These are phyloP conservation scores for Tetramitus jugosus DNA, from an alignment of 208 protist species.

Conservation along the genomic window DNA sequence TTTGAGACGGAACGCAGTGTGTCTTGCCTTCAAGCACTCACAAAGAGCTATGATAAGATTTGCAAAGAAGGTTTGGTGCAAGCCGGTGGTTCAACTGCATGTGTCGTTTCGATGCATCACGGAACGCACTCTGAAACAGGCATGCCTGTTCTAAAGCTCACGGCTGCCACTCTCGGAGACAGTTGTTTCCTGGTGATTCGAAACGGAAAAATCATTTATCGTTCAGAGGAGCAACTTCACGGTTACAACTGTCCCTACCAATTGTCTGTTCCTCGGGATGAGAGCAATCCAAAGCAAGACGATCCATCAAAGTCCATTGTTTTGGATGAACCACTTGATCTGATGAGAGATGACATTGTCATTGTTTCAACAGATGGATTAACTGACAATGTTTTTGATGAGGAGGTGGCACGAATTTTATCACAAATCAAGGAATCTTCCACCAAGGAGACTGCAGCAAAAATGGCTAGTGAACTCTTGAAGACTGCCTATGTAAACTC, in stretches of 20 bases:
- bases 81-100: not conserved
- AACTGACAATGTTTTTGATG: constrained; percentile 75
- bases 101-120: not conserved
- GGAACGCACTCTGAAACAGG: not conserved
- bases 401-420: no score
- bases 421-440: no score
- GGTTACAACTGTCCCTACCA: constrained; percentile 81
- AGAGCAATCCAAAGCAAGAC: not conserved
- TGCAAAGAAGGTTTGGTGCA: not conserved
- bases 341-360: constrained; percentile 71
- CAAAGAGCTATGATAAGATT: not conserved
- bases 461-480: no score
- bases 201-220: constrained; percentile 59
- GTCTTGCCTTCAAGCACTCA: not conserved
- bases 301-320: constrained; percentile 38
- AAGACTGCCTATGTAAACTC: no score
- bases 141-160: not conserved
- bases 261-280: constrained; percentile 64
- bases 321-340: constrained; percentile 56
- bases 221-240: constrained; percentile 72
- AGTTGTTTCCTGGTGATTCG: constrained; percentile 70
- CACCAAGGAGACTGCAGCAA: no score
- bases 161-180: not conserved
- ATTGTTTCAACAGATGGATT: constrained; percentile 76
- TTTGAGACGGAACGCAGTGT: no score